Evolutionary conservation across 2,329 filamentous ascomycete genomes (phyloP), one percentile per base, ranked within the genome.

Genomic region (Pestalotiopsis sp.): DNA sequence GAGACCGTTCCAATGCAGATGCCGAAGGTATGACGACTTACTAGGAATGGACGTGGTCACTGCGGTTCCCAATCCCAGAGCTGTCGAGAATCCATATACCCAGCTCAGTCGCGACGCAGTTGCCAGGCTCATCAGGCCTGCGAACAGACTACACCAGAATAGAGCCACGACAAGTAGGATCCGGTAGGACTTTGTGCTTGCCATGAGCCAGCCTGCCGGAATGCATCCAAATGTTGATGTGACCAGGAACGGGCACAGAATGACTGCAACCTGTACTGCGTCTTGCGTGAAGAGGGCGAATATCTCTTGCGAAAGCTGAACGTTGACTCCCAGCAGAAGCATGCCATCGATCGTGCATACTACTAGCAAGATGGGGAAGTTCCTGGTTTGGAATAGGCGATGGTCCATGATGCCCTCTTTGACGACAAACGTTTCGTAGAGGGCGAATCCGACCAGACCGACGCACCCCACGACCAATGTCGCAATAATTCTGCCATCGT

Each of bases 401-500:
- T 65, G 64, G 45, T 55, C 64, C 23, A 65, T 23, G 49, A 65
- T 65, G 4, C 64, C 64, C 12, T 65, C 64, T 25, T 38, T 57
- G 64, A 65, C 64, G n/a, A 65, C 64, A 39, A 65, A 39, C 31
- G 20, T 57, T 25, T 65, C 64, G 20, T 27, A 65, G 13, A 65
- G 17, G 27, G 45, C 64, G 23, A 65, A 65, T 1, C 23, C 64
- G 17, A 65, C 17, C 17, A 65, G 31, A 0, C 45, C 45, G 1
- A 78, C 71, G 20, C 75, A 71, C 4, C 90, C 89, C 2, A 89
- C 74, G 0, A 87, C 77, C 1, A 91, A 73, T 0, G 88, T 86
- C 0, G 80, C 81, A 60, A 91, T 81, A 13, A 90, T 87, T 70
- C 87, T 84, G 0, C 80, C 77, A 0, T 86, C 88, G 1, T 81